phyloP scores from a whole-genome alignment of 371 early-diverging fungal species.

The Mortierella sp. region DNA sequence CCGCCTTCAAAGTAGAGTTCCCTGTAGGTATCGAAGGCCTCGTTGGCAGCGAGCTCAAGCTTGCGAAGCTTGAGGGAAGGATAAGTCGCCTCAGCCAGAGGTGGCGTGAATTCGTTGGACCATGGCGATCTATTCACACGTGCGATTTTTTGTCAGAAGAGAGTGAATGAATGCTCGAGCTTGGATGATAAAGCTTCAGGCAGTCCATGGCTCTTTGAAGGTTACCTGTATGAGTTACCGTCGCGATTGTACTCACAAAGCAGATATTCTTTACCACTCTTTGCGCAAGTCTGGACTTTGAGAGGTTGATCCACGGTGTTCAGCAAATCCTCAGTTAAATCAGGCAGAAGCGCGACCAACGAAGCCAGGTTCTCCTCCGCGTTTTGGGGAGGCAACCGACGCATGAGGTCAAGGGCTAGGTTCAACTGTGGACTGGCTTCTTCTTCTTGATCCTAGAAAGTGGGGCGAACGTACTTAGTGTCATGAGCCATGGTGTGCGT shows the following conservation, averaged over 20 bases:
- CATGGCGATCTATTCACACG: constrained; percentile 85
- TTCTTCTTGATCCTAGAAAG: too few species aligned
- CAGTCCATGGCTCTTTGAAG: too few species aligned
- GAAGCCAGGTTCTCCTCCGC: constrained; percentile 89
- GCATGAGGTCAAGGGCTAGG: constrained; percentile 95
- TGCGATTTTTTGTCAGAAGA: too few species aligned
- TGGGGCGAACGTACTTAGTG: too few species aligned
- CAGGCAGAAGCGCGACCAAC: constrained; percentile 85
- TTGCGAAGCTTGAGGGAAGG: constrained; percentile 87
- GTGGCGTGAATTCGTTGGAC: constrained; percentile 95
- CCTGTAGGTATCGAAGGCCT: constrained; percentile 95
- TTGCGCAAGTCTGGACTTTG: constrained; percentile 76
- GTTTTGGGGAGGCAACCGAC: constrained; percentile 95
- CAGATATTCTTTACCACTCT: constrained; percentile 86
- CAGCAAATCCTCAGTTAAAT: constrained; percentile 90
- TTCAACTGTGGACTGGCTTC: constrained; percentile 63
- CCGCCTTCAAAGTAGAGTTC: constrained; percentile 98
- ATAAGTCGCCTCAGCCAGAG: constrained; percentile 78
- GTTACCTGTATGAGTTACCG: constrained; percentile 91
- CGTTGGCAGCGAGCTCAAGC: constrained; percentile 92
- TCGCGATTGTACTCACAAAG: constrained; percentile 97
- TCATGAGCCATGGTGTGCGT: too few species aligned
- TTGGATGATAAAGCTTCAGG: too few species aligned
- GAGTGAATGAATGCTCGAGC: too few species aligned
- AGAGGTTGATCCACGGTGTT: constrained; percentile 95